Conservation (phyloP, 2,329 filamentous ascomycete genomes). For the Aureobasidium sp. region DNA sequence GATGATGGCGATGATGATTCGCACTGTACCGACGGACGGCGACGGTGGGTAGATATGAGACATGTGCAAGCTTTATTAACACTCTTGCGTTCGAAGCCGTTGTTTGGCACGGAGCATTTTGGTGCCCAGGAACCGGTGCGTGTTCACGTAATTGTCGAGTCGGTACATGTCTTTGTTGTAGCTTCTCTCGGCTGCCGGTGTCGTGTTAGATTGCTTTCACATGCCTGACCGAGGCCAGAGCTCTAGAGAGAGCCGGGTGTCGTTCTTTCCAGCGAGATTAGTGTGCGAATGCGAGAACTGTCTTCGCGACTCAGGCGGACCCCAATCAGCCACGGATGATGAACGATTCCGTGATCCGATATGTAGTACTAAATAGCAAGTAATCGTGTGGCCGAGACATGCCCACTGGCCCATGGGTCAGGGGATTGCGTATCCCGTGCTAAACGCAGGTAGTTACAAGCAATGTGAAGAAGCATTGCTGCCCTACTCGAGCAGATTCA, state of each 20-base stretch:
- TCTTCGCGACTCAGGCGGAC: constrained; percentile 6
- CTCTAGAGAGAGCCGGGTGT: background rate
- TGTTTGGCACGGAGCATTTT: constrained; percentile 6
- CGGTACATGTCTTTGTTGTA: background rate
- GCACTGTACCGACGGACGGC: background rate
- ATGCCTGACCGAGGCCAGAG: constrained; percentile 3
- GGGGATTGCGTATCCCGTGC: background rate
- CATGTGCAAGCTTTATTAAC: constrained; percentile 6
- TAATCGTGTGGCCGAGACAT: background rate
- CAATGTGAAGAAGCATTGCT: background rate
- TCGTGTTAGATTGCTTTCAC: constrained; percentile 9
- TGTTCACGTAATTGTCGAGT: background rate
- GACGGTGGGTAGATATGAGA: background rate
- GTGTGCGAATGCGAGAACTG: background rate
- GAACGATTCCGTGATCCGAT: background rate
- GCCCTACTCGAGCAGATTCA: background rate
- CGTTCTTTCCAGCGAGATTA: background rate
- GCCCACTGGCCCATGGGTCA: background rate
- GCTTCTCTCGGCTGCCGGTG: background rate
- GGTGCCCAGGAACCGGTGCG: background rate
- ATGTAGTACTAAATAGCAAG: background rate
- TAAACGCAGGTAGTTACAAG: background rate
- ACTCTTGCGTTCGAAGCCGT: background rate
- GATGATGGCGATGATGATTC: background rate
- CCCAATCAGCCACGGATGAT: background rate